These are phyloP conservation scores for Centrapalus pauciflorus DNA, from an alignment of 129 eudicot genomes.

Conservation along the genomic window DNA sequence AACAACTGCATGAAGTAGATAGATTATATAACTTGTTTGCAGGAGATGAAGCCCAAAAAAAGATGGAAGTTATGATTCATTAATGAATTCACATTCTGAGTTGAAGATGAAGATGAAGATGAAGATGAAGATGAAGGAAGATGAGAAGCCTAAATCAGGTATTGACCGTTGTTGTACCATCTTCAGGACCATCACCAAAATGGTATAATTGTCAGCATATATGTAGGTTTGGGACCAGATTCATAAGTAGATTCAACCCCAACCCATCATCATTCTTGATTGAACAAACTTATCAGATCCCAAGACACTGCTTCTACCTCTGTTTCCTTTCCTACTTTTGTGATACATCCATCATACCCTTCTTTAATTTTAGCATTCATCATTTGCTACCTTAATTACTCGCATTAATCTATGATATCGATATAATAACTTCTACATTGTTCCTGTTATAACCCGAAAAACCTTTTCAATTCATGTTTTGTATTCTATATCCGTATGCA, in stretches of 20 bases:
- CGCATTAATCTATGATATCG: no score
- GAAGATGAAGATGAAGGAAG: no score
- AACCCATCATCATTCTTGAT: constrained; percentile 2
- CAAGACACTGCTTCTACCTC: not conserved
- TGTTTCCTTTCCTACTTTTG: not conserved
- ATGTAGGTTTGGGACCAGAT: constrained; percentile 4
- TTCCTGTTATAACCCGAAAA: no score
- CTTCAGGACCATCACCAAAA: constrained; percentile 5
- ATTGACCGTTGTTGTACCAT: not conserved
- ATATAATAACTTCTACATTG: no score
- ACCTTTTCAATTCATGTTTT: not conserved
- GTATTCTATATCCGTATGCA: not conserved
- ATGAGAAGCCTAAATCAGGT: not conserved
- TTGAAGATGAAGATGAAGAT: no score
- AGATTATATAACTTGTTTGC: not conserved
- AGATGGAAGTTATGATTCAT: not conserved
- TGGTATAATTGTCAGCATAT: constrained; percentile 1
- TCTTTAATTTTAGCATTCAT: not conserved
- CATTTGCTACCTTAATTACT: no score
- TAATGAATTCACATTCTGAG: not conserved
- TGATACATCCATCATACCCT: not conserved
- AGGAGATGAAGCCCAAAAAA: not conserved
- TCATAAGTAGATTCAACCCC: constrained; percentile 7
- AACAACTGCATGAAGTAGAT: not conserved
- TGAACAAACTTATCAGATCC: constrained; percentile 8